phyloP scores from a whole-genome alignment of 2,329 filamentous ascomycete species.

The Westerdykella aurantiaca region DNA sequence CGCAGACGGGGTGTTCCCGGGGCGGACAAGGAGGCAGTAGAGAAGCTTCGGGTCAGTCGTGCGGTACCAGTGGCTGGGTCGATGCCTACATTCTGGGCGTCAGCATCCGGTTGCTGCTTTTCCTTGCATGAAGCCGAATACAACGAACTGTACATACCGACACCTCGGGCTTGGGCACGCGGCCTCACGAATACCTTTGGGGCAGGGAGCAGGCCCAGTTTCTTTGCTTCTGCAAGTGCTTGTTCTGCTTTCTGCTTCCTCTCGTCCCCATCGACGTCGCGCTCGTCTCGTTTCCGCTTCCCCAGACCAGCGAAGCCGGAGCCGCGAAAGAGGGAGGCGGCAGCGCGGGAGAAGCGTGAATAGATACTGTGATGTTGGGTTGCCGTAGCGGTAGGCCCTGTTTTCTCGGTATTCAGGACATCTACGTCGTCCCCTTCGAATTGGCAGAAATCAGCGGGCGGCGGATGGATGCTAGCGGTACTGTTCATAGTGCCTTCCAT shows the following conservation, averaged over 20 bases:
- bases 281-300: constrained; percentile 25
- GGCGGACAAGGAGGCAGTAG: neutral
- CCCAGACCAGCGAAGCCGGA: constrained; percentile 17
- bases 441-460: constrained; percentile 23
- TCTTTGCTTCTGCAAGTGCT: constrained; percentile 29
- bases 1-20: constrained; percentile 34
- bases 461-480: constrained; percentile 22
- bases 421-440: constrained; percentile 1
- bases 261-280: constrained; percentile 16
- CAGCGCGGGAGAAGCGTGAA: constrained; percentile 13
- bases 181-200: constrained; percentile 30
- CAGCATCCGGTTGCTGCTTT: too few species aligned
- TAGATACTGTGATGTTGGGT: too few species aligned
- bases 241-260: constrained; percentile 26
- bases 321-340: constrained; percentile 19
- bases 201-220: constrained; percentile 27
- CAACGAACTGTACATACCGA: constrained; percentile 6
- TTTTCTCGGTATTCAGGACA: constrained; percentile 5
- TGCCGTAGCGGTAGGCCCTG: neutral
- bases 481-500: constrained; percentile 29
- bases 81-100: too few species aligned
- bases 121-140: too few species aligned
- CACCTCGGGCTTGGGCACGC: constrained; percentile 10
- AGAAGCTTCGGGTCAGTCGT: too few species aligned
- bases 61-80: too few species aligned